phyloP scores from a whole-genome alignment of 1,284 basidiomycete genomes.

The Ceratorhiza oryzae-sativae region DNA sequence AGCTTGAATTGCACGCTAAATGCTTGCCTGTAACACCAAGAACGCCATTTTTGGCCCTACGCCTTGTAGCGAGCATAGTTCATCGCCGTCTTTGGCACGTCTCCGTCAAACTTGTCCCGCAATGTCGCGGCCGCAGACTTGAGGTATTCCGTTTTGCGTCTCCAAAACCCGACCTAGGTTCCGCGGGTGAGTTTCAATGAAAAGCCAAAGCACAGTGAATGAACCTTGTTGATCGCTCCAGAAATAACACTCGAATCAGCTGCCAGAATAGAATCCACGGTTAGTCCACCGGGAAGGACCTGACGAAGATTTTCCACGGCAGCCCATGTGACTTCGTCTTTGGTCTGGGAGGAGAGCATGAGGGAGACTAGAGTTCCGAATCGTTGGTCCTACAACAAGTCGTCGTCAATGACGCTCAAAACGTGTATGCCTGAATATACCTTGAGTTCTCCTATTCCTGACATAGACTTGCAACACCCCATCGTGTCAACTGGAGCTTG shows the following conservation, averaged over 20 bases:
- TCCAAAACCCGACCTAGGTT: constrained; percentile 79
- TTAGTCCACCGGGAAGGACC: constrained; percentile 78
- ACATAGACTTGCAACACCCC: constrained; percentile 80
- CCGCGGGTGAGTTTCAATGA: not conserved
- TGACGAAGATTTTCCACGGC: constrained; percentile 80
- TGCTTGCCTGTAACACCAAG: constrained; percentile 67
- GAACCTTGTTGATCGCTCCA: constrained; percentile 77
- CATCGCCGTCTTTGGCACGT: constrained; percentile 89
- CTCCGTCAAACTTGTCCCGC: constrained; percentile 74
- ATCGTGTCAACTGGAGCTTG: constrained; percentile 91
- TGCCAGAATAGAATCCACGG: constrained; percentile 71
- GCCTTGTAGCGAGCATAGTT: constrained; percentile 81
- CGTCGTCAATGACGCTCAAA: not conserved
- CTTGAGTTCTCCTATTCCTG: constrained; percentile 68
- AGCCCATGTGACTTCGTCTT: constrained; percentile 87
- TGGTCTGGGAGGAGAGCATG: constrained; percentile 96
- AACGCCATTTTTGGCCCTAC: constrained; percentile 96
- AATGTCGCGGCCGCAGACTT: constrained; percentile 67
- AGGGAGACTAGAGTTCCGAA: constrained; percentile 89
- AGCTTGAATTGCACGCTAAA: not conserved
- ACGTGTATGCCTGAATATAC: constrained; percentile 51
- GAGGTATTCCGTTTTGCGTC: constrained; percentile 72
- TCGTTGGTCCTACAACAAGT: constrained; percentile 67
- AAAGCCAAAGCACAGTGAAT: not conserved
- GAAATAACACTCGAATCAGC: constrained; percentile 71